phyloP scores from a whole-genome alignment of 257 asterid species.

The Primulina tabacum region DNA sequence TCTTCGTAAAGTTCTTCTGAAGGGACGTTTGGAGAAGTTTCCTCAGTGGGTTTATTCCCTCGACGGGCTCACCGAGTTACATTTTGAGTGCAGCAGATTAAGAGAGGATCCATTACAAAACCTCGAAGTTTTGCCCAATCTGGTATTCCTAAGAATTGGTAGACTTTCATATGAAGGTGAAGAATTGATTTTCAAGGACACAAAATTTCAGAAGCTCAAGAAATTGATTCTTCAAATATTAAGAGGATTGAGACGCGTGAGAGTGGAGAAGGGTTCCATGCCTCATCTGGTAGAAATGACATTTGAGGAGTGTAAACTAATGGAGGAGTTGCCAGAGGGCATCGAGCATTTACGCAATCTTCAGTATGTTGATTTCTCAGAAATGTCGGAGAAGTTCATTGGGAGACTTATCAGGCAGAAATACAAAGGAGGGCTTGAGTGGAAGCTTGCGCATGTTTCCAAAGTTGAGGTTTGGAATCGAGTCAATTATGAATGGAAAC shows the following conservation, averaged over 20 bases:
- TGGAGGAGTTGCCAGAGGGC: neutral
- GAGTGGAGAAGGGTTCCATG: conserved; percentile 23
- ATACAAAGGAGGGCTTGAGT: neutral
- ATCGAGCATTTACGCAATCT: too few relatives aligned
- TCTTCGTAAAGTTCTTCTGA: neutral
- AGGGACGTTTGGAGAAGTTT: conserved; percentile 15
- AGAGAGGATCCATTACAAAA: conserved; percentile 2
- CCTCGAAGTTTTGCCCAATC: conserved; percentile 28
- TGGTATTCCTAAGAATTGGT: neutral
- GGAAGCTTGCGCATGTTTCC: neutral
- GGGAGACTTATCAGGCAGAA: too few relatives aligned
- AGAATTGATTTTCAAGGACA: conserved; percentile 12
- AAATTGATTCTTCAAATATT: neutral
- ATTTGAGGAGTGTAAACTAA: neutral
- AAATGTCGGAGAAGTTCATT: too few relatives aligned
- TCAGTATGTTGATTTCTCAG: too few relatives aligned
- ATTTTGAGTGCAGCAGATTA: neutral
- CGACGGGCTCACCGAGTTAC: neutral
- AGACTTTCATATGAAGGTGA: conserved; percentile 21
- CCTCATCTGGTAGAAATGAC: conserved; percentile 6
- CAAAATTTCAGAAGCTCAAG: conserved; percentile 22
- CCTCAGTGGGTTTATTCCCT: conserved; percentile 29
- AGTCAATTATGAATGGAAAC: neutral
- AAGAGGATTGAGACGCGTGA: conserved; percentile 14
- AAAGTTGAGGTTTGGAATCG: neutral